Evolutionary conservation across 2,329 filamentous ascomycete species (phyloP).

Genomic region (Colletotrichum theobromicola): DNA sequence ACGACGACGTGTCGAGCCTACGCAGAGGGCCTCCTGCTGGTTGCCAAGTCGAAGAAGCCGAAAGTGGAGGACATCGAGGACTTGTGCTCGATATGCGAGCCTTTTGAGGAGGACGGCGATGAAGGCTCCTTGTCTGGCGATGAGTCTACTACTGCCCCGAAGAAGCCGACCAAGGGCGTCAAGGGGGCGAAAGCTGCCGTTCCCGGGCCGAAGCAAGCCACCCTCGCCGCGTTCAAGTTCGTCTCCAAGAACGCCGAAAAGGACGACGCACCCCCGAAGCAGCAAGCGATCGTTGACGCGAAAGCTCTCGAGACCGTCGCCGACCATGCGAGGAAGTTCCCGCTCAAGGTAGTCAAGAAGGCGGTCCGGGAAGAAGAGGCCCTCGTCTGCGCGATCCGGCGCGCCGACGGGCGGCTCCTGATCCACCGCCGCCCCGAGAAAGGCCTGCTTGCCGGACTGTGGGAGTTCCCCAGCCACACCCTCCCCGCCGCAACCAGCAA

Average conservation of each 20-base stretch:
- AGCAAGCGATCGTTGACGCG: constrained; percentile 15
- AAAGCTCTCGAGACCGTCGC: constrained; percentile 37
- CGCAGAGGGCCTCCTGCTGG: constrained; percentile 46
- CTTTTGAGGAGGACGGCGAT: constrained; percentile 42
- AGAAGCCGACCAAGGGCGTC: constrained; percentile 9
- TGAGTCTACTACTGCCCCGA: constrained; percentile 1
- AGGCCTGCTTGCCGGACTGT: constrained; percentile 59
- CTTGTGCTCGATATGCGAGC: constrained; percentile 51
- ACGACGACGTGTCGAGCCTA: constrained; percentile 57
- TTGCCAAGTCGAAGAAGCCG: constrained; percentile 23
- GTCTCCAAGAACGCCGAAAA: constrained; percentile 29
- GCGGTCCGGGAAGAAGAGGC: constrained; percentile 56
- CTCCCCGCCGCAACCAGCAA: constrained; percentile 33
- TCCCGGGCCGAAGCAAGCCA: constrained; percentile 31
- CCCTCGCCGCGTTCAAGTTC: constrained; percentile 37
- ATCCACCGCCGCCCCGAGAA: constrained; percentile 57
- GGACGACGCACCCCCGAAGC: not conserved
- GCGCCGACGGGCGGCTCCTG: constrained; percentile 48
- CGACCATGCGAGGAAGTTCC: constrained; percentile 55
- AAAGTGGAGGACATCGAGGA: constrained; percentile 54
- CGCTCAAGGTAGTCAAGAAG: constrained; percentile 56
- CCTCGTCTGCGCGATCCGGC: constrained; percentile 57
- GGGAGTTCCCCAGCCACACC: constrained; percentile 58
- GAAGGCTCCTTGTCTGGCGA: constrained; percentile 23
- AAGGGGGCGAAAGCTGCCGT: not conserved